Evolutionary conservation across 2,329 filamentous ascomycete genomes (phyloP).

Genomic region (Dactylella cylindrospora): DNA sequence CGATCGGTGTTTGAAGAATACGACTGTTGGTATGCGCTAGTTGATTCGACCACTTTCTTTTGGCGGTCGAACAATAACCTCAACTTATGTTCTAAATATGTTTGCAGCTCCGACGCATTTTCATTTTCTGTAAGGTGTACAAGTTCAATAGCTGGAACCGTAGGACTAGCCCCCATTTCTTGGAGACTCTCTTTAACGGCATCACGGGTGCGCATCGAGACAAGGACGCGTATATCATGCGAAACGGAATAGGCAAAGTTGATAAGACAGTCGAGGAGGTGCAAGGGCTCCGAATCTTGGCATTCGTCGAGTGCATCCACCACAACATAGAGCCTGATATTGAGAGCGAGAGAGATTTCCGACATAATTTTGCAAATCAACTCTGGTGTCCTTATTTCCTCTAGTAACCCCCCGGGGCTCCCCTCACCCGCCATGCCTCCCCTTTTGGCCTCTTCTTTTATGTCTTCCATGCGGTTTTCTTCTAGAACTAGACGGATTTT

Average conservation of each 20-base stretch:
- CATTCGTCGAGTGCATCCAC: constrained; percentile 26
- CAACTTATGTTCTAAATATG: constrained; percentile 6
- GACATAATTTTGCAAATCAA: constrained; percentile 9
- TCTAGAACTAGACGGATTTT: no score
- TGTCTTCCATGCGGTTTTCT: constrained; percentile 6
- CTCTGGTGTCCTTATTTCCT: background rate
- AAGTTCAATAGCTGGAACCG: background rate
- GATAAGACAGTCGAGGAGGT: constrained; percentile 5
- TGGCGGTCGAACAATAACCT: constrained; percentile 3
- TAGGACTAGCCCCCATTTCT: constrained; percentile 1
- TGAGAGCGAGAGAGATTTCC: constrained; percentile 3
- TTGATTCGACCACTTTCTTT: no score
- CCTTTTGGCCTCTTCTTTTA: background rate
- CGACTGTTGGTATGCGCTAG: no score
- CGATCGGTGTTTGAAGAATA: no score
- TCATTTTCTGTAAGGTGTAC: constrained; percentile 7
- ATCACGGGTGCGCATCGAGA: constrained; percentile 6
- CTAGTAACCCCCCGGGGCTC: background rate
- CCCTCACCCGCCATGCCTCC: background rate
- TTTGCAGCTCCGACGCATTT: constrained; percentile 6
- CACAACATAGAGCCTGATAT: constrained; percentile 8
- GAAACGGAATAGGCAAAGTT: constrained; percentile 1
- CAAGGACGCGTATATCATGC: background rate
- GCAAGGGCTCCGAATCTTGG: constrained; percentile 4
- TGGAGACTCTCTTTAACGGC: constrained; percentile 4